Base-by-base conservation (phyloP, 768 basidiomycete species). In the Nidularia sp. region DNA sequence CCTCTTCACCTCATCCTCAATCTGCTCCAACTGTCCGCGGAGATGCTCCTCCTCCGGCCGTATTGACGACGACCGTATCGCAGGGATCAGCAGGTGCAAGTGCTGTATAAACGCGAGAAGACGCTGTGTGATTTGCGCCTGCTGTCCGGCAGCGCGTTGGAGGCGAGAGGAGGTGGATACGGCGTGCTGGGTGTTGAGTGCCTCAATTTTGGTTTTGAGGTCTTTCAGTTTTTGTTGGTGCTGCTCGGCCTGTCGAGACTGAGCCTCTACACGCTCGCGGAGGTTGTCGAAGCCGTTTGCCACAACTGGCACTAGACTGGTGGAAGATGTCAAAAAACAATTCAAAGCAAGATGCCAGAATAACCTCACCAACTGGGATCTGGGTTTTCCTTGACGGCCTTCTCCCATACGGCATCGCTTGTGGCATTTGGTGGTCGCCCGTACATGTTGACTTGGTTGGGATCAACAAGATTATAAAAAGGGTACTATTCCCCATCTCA, bases 381-480 rank as follows among this genome's bases (percentile, higher is more conserved):
- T 0, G 92, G 92, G 57, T 93, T 93, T 62, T 92, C 90, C 47
- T 80, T 72, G 1, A 83, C 70, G 5, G 91, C 91, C 62, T 86
- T 86, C 60, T 87, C 80, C 91, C 91, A 93, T 43, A 85, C 59
- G 6, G 72, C 72, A 43, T 91, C 88, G 45, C 89, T 85, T 4
- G 79, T 78, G 9, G 84, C 84, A 58, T 90, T 90, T 10, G 74
- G 64, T 9, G 92, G 91, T 12, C 88, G 82, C 5, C 79, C 84
- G 55, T 89, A 94, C 48, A 84, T 57, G 29, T 70, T 73, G 2
- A 88, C 81, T 57, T 85, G 76, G 4, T 70, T 72, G 0, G 89
- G 88, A 58, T 88, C 83, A 3, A 93, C 89, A 10, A 90, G 70
- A 59, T 93, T 93, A 65, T 94, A 93, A 58, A 94, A 94, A 56